Evolutionary conservation across 257 asterid genomes (phyloP), one percentile per base, ranked within the genome.

Genomic region (Penstemon newberryi): DNA sequence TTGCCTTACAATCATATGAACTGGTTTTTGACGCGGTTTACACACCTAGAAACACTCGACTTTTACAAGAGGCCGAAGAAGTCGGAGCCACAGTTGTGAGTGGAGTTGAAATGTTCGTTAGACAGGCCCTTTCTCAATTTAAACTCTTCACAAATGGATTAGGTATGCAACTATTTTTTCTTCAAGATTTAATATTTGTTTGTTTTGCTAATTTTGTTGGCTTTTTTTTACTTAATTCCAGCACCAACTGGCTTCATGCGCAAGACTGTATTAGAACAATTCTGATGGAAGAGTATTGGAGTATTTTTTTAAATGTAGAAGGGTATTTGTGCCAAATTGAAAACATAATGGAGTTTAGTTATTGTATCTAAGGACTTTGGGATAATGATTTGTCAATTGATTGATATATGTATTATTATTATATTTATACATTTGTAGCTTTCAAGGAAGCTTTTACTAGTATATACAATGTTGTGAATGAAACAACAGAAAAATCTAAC

Each of bases 191-290:
- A 25, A 2, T 25, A 1, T 1, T 25, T 25, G 0, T 52, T 4
- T 53, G 63, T 39, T 44, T 55, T 60, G 58, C 38, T 43, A 45
- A 60, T 42, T 18, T 38, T 69, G 55, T 45, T 36, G 54, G 18
- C 44, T 55, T n/a, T 36, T 6, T 3, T 63, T 33, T 18, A 37
- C 10, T 6, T 49, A 50, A 33, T 58, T 74, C 13, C 87, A 87
- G 95, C 88, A 56, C 92, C 95, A 2, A 92, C 83, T 72, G 95
- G 85, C 69, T 87, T 83, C 87, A 85, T 87, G 92, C 89, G 95
- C 83, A 75, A 81, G 86, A 66, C 76, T 44, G 85, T 85, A 5
- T 40, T 83, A 15, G 88, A 87, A 57, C 88, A 85, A 12, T 83
- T 87, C 61, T 85, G 84, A 87, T 53, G 52, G 15, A 47, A 4